Conservation (phyloP, 1,139 yeast species). For the Candida albicans region DNA sequence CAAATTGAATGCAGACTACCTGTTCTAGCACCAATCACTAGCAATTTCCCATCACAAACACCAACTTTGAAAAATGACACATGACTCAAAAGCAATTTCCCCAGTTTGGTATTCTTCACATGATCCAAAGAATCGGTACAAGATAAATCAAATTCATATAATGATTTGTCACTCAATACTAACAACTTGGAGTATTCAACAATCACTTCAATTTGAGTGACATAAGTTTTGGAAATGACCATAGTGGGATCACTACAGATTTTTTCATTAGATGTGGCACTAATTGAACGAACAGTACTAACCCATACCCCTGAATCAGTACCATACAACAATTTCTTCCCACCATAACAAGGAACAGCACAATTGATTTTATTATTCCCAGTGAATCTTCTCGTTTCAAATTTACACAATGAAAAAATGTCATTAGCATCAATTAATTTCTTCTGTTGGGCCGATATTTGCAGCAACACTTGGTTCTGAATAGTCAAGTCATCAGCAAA, state of each 20-base stretch:
- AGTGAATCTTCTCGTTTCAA: constrained; percentile 69
- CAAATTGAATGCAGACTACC: constrained; percentile 74
- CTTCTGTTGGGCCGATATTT: constrained; percentile 76
- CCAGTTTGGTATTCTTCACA: constrained; percentile 67
- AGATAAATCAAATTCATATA: constrained; percentile 77
- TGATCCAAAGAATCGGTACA: constrained; percentile 70
- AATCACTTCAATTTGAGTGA: constrained; percentile 86
- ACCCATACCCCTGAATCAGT: constrained; percentile 91
- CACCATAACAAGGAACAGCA: constrained; percentile 94
- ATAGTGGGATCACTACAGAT: constrained; percentile 74
- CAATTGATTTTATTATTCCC: constrained; percentile 80
- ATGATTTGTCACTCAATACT: constrained; percentile 77
- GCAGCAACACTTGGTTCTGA: constrained; percentile 79
- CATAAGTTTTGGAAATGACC: constrained; percentile 72
- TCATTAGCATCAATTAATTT: constrained; percentile 71
- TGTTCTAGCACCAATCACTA: constrained; percentile 87
- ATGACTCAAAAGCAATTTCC: constrained; percentile 79
- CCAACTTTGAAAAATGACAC: constrained; percentile 91
- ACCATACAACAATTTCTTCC: constrained; percentile 85
- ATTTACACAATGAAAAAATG: constrained; percentile 74
- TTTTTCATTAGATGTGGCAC: constrained; percentile 44
- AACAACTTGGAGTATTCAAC: constrained; percentile 88
- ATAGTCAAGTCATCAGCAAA: constrained; percentile 56
- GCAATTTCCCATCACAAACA: constrained; percentile 81
- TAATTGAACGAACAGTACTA: constrained; percentile 56